These are phyloP conservation scores for Piedraia hortae DNA, from an alignment of 2,329 filamentous ascomycete species.

Conservation along the genomic window DNA sequence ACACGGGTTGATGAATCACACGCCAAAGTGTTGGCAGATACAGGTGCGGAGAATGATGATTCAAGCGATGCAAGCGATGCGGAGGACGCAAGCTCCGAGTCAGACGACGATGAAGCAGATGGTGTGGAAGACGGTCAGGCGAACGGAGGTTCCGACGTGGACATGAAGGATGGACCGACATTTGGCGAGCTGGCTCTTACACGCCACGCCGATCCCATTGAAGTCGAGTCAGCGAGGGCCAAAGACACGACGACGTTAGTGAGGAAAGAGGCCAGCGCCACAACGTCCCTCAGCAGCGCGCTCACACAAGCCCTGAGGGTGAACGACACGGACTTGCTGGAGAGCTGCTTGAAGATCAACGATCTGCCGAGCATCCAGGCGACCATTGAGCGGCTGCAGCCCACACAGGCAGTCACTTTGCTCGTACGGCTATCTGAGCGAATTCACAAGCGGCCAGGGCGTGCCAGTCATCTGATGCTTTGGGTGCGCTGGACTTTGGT, in stretches of 20 bases:
- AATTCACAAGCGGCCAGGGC: conserved; percentile 61
- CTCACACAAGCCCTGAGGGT: conserved; percentile 78
- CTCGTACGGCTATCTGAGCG: conserved; percentile 66
- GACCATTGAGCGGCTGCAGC: conserved; percentile 77
- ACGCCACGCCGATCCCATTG: conserved; percentile 42
- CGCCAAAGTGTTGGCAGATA: conserved; percentile 20
- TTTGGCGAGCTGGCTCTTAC: conserved; percentile 66
- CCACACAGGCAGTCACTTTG: conserved; percentile 48
- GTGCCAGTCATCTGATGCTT: conserved; percentile 68
- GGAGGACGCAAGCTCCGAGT: conserved; percentile 5
- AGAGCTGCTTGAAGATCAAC: conserved; percentile 65
- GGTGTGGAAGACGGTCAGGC: conserved; percentile 1
- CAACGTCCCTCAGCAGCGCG: conserved; percentile 64
- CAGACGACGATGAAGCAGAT: conserved; percentile 2
- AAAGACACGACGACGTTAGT: conserved; percentile 19
- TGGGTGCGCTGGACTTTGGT: conserved; percentile 94
- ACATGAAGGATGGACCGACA: conserved; percentile 25
- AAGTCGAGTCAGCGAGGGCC: conserved; percentile 32
- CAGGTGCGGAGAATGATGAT: conserved; percentile 15
- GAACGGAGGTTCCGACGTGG: conserved; percentile 6
- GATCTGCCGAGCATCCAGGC: conserved; percentile 53
- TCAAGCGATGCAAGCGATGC: conserved; percentile 9
- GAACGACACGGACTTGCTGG: conserved; percentile 68
- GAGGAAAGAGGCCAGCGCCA: conserved; percentile 32
- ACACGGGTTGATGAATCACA: conserved; percentile 29